Evolutionary conservation across 192 early-diverging fungal species (phyloP).

Genomic region (Phycomyces blakesleeanus): DNA sequence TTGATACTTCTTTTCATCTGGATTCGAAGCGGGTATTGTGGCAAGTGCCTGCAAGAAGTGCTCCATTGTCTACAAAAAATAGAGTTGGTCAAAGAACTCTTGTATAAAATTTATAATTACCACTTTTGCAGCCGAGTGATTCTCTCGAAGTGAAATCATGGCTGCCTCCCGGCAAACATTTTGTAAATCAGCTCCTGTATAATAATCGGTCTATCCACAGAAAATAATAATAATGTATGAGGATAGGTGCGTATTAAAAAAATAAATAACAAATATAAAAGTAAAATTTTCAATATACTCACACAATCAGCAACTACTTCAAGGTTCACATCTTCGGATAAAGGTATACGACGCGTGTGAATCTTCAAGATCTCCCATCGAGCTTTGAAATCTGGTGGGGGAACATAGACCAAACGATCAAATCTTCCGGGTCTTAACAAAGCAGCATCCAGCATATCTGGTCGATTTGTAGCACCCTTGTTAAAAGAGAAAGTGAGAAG

Average conservation of each 20-base stretch:
- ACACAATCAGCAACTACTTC: constrained; percentile 45
- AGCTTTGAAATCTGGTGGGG: constrained; percentile 48
- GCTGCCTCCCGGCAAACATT: constrained; percentile 56
- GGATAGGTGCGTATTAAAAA: no score
- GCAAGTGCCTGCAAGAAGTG: not conserved
- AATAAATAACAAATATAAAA: not conserved
- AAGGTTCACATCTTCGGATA: constrained; percentile 47
- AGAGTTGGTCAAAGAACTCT: not conserved
- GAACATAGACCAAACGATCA: constrained; percentile 77
- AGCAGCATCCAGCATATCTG: constrained; percentile 84
- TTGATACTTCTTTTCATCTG: no score
- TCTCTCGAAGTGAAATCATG: constrained; percentile 38
- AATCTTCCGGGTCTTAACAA: constrained; percentile 81
- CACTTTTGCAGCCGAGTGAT: constrained; percentile 15
- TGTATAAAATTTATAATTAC: constrained; percentile 3
- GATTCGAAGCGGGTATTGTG: not conserved
- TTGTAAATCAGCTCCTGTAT: constrained; percentile 51
- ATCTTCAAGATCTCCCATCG: constrained; percentile 48
- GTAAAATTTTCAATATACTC: constrained; percentile 11
- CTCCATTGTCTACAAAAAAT: not conserved
- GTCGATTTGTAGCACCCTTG: constrained; percentile 84
- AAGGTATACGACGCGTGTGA: constrained; percentile 47
- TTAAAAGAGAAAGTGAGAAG: no score
- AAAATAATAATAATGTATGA: not conserved
- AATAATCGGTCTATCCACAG: constrained; percentile 45